These are phyloP conservation scores for Capsicum baccatum DNA, from an alignment of 257 asterid genomes.

Conservation along the genomic window DNA sequence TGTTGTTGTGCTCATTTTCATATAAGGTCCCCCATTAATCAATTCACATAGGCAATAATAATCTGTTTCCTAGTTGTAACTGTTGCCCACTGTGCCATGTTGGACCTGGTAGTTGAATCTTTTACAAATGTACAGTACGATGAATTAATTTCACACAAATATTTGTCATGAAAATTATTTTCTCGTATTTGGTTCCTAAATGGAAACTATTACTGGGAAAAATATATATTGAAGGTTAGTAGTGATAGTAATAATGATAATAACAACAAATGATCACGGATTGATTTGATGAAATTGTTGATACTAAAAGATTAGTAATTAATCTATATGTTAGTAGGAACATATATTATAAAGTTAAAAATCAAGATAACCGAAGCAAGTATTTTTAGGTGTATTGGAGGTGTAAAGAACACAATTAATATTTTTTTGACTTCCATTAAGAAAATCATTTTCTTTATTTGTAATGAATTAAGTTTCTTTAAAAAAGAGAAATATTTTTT, in stretches of 20 bases:
- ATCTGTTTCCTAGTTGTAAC: not conserved
- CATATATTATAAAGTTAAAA: not conserved
- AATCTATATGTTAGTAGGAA: not conserved
- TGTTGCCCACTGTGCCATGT: not conserved
- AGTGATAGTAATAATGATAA: not conserved
- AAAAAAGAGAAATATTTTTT: not conserved
- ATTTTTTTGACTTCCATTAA: accelerated
- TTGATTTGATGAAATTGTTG: not conserved
- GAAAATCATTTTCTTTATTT: not conserved
- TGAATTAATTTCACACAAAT: not conserved
- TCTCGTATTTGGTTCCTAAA: too few species aligned
- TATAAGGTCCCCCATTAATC: not conserved
- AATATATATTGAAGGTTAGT: not conserved
- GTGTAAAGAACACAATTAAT: accelerated
- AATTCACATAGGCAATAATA: not conserved
- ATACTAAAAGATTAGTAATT: not conserved
- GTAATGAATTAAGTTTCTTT: not conserved
- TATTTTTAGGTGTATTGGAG: not conserved
- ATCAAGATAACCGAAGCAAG: not conserved
- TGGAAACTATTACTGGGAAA: not conserved
- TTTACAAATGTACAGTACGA: not conserved
- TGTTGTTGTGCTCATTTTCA: not conserved
- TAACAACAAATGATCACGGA: not conserved
- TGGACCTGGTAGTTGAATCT: not conserved
- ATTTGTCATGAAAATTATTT: not conserved